Percentiles rank a stretch among this genome's conserved stretches.
Evolutionary conservation across 495 filamentous ascomycete genomes (phyloP).

Genomic region (Parathielavia hyrcaniae): DNA sequence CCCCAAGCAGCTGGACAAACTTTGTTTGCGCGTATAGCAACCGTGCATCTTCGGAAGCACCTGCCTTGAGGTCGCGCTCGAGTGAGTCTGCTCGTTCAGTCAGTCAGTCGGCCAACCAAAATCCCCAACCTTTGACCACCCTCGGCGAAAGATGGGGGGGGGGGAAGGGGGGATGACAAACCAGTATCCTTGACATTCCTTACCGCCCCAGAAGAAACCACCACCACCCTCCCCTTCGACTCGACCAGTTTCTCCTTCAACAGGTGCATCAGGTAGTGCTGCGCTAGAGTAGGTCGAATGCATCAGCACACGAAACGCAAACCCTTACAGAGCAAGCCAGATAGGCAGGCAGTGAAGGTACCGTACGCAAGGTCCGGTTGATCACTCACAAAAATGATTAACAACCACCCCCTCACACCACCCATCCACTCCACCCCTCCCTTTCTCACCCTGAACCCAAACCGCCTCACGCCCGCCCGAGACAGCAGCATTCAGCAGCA

Average conservation of each 20-base stretch:
- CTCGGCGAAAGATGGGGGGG: neutral
- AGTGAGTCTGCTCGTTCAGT: constrained; percentile 12
- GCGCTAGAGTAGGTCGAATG: constrained; percentile 25
- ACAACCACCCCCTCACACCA: constrained; percentile 38
- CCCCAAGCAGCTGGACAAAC: constrained; percentile 40
- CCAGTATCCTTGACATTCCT: constrained; percentile 29
- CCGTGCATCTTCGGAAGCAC: constrained; percentile 20
- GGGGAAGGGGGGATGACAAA: neutral
- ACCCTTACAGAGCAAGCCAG: neutral
- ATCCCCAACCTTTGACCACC: neutral
- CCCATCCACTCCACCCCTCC: constrained; percentile 20
- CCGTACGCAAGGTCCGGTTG: neutral
- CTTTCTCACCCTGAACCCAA: no score
- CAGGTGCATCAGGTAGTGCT: constrained; percentile 41
- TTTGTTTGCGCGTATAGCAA: constrained; percentile 36
- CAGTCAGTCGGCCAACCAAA: no score
- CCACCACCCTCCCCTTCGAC: constrained; percentile 35
- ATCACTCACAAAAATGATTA: constrained; percentile 42
- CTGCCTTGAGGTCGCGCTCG: constrained; percentile 31
- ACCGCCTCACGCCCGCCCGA: constrained; percentile 17
- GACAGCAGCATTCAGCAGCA: constrained; percentile 40
- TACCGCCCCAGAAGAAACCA: constrained; percentile 39
- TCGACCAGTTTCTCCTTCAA: constrained; percentile 36
- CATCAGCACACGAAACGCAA: neutral
- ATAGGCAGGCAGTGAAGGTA: neutral